phyloP scores from a whole-genome alignment of 768 basidiomycete species.

The Auricularia sp. region DNA sequence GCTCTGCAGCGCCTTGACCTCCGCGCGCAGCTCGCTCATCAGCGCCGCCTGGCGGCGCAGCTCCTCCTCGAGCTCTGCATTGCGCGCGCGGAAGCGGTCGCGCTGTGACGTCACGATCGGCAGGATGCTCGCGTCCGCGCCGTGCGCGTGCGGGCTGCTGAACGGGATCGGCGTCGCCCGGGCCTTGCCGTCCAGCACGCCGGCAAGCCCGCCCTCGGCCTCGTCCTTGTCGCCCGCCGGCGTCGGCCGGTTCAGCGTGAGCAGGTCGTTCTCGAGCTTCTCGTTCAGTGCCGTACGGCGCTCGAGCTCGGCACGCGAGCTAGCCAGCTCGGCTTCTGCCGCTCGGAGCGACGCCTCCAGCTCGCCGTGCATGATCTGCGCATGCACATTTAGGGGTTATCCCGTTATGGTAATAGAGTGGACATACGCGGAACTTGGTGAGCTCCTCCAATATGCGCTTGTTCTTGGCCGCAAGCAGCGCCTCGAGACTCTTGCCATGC shows the following conservation, averaged over 20 bases:
- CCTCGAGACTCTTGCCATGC: conserved; percentile 77
- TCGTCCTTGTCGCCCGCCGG: not conserved
- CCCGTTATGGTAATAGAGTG: not conserved
- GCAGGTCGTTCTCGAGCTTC: conserved; percentile 81
- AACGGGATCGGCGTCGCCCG: conserved; percentile 57
- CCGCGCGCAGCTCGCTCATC: conserved; percentile 86
- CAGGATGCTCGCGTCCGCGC: conserved; percentile 86
- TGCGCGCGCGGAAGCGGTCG: conserved; percentile 94
- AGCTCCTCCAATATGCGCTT: conserved; percentile 86
- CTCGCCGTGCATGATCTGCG: conserved; percentile 72
- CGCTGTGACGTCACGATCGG: conserved; percentile 97
- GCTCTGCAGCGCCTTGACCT: conserved; percentile 83
- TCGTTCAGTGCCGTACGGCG: conserved; percentile 78
- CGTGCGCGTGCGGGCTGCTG: conserved; percentile 26
- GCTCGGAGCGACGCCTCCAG: conserved; percentile 59
- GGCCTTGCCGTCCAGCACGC: not conserved
- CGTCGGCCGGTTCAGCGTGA: conserved; percentile 64
- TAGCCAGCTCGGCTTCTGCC: conserved; percentile 47
- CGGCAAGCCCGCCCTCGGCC: not conserved
- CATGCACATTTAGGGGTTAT: not conserved
- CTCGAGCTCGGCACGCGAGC: conserved; percentile 54
- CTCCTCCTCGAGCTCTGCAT: conserved; percentile 97
- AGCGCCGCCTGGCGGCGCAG: conserved; percentile 90
- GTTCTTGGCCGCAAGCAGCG: conserved; percentile 87
- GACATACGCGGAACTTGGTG: conserved; percentile 73